Conservation (phyloP, 2,329 filamentous ascomycete species). For the Claviceps capensis region DNA sequence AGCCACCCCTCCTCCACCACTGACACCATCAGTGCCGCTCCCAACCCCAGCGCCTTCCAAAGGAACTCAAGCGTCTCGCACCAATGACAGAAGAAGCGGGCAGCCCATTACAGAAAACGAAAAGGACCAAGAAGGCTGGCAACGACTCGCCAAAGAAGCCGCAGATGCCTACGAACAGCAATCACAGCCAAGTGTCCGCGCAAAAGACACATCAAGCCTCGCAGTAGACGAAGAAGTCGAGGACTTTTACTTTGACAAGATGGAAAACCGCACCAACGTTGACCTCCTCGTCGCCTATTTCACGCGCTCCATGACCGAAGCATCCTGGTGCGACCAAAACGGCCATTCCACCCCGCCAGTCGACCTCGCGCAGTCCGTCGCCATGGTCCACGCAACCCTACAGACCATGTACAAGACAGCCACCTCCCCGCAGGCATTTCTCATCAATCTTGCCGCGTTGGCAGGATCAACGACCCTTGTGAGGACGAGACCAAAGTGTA, state of each 20-base stretch:
- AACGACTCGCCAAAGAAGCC: constrained; percentile 11
- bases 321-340: constrained; percentile 36
- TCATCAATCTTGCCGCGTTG: constrained; percentile 45
- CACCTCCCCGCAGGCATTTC: constrained; percentile 37
- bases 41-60: constrained; percentile 24
- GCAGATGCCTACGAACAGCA: constrained; percentile 9
- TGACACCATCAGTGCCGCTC: constrained; percentile 24
- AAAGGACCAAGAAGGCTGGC: constrained; percentile 8
- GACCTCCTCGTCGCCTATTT: constrained; percentile 43
- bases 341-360: constrained; percentile 29
- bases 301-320: constrained; percentile 33
- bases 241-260: constrained; percentile 21
- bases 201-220: constrained; percentile 1
- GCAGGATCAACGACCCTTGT: constrained; percentile 39
- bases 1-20: constrained; percentile 38
- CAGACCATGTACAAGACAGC: constrained; percentile 38
- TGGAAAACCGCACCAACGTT: constrained; percentile 39
- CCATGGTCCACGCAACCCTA: constrained; percentile 39
- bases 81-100: background rate
- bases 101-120: background rate
- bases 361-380: constrained; percentile 37
- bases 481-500: constrained; percentile 24
- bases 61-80: constrained; percentile 18
- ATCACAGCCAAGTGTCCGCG: background rate
- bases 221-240: constrained; percentile 9